Base-by-base conservation (phyloP, 441 rosid genomes). In the Eruca vesicaria region DNA sequence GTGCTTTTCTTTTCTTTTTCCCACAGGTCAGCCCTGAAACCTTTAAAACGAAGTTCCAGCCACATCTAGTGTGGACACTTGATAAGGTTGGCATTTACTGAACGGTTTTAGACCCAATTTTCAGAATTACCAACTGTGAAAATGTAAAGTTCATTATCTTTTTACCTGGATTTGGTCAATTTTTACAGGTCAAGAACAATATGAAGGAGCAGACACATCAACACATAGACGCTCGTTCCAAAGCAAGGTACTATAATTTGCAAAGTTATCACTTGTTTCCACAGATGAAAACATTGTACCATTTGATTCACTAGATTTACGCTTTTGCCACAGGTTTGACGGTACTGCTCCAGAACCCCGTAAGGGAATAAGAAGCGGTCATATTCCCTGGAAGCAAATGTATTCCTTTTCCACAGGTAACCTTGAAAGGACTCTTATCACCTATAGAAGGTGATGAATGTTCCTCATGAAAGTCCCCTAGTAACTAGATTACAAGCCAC, bases 301-400 rank as follows among this genome's bases (percentile, higher is more conserved):
- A n/a, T n/a, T n/a, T n/a, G n/a, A n/a, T n/a, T n/a, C n/a, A n/a
- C n/a, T n/a, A n/a, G n/a, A n/a, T n/a, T n/a, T n/a, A n/a, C n/a
- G n/a, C n/a, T n/a, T n/a, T n/a, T n/a, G 43, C 75, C 20, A 75
- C 86, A 94, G 98, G 85, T 94, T 94, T 83, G 93, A 92, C 31
- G 98, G 97, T 52, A 64, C 84, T 74, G 97, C 87, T 21, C 89
- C 93, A 12, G 98, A 94, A 77, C 97, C 95, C 43, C 91, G 97
- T 31, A 94, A 94, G 79, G 98, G 97, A 71, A 81, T 92, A 70
- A 88, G 87, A 68, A 88, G 98, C 50, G 97, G 98, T 70, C 98
- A 94, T 84, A 86, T 94, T n/a, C 21, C 98, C 98, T 68, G 91
- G 90, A 57, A 92, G 98, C 92, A 90, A 89, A 78, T 94, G 97